Evolutionary conservation across 129 eudicot species (phyloP).

Genomic region (Pittosporum tobira): DNA sequence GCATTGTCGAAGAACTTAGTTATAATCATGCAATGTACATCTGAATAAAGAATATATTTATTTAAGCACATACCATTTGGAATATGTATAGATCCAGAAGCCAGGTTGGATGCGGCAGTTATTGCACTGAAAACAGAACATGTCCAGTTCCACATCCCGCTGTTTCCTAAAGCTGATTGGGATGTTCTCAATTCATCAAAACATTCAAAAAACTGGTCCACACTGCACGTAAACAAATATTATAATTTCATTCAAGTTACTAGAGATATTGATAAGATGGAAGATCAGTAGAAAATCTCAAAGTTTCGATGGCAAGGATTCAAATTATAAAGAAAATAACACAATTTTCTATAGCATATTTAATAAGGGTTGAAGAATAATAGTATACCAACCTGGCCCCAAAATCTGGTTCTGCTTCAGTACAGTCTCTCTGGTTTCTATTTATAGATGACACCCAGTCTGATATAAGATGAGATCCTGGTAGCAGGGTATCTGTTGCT

Average conservation of each 20-base stretch:
- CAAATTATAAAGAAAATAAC: background rate
- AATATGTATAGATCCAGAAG: conserved; percentile 76
- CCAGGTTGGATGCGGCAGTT: conserved; percentile 95
- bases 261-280: background rate
- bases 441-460: conserved; percentile 68
- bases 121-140: conserved; percentile 90
- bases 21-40: background rate
- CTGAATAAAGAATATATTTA: background rate
- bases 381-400: conserved; percentile 69
- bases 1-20: background rate
- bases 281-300: background rate
- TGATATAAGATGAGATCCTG: conserved; percentile 77
- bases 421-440: conserved; percentile 30
- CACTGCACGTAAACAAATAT: conserved; percentile 35
- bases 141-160: conserved; percentile 98
- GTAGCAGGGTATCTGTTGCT: conserved; percentile 37
- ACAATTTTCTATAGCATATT: background rate
- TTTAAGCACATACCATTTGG: conserved; percentile 58
- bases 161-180: conserved; percentile 81
- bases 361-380: background rate
- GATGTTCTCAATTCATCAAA: conserved; percentile 84
- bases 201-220: conserved; percentile 93
- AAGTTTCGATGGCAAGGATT: background rate
- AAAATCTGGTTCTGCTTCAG: conserved; percentile 60
- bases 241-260: background rate